Percentiles rank a stretch among this genome's conserved stretches.
phyloP scores from a whole-genome alignment of 805 yeast species.

The Lipomyces spencermartinsiae region DNA sequence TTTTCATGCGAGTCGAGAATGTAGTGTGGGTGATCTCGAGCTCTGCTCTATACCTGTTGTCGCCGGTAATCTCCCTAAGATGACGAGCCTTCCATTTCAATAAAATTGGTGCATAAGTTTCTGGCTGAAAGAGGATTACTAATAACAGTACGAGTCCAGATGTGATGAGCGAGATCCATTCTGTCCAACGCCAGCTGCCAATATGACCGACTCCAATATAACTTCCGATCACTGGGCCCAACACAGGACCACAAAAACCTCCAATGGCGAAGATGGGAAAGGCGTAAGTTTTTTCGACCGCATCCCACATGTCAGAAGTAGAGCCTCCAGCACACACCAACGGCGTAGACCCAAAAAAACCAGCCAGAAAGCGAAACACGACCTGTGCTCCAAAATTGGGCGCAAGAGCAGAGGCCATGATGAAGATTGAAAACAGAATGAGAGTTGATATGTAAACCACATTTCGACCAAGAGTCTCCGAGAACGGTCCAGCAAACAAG shows the following conservation, averaged over 20 bases:
- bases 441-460: constrained; percentile 61
- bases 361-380: constrained; percentile 75
- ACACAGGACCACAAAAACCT: constrained; percentile 64
- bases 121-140: constrained; percentile 64
- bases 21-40: constrained; percentile 50
- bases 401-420: constrained; percentile 50
- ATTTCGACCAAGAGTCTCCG: constrained; percentile 74
- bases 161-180: constrained; percentile 70
- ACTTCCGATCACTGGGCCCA: constrained; percentile 74
- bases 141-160: constrained; percentile 52
- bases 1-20: constrained; percentile 49
- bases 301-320: constrained; percentile 70
- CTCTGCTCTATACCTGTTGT: constrained; percentile 51
- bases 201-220: constrained; percentile 60
- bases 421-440: constrained; percentile 35
- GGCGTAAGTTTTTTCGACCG: constrained; percentile 33
- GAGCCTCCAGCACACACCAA: constrained; percentile 89
- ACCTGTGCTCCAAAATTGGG: constrained; percentile 64
- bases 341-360: constrained; percentile 81
- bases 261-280: constrained; percentile 37
- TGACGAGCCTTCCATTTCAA: constrained; percentile 69
- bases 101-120: constrained; percentile 85
- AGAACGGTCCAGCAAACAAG: constrained; percentile 62
- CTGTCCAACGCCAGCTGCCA: constrained; percentile 80
- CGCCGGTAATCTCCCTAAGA: constrained; percentile 57